Base-by-base conservation (phyloP, 192 early-diverging fungal genomes). In the Gorgonomyces haynaldii region DNA sequence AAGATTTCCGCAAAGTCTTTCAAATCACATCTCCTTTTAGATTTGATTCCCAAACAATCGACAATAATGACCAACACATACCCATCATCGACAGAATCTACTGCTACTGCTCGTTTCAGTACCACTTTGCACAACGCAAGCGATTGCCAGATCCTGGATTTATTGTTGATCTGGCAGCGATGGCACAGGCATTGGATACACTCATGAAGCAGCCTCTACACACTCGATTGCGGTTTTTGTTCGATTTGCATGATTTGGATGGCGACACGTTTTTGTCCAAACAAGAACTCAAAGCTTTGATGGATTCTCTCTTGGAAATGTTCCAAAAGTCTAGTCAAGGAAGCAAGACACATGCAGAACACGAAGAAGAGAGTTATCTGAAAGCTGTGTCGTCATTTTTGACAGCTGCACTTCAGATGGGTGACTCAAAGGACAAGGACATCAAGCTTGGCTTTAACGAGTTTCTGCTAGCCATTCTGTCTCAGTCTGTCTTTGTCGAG, bases 201-300 rank as follows among this genome's bases (percentile, higher is more conserved):
- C 62, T 76, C 38, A 69, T 76, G 63, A 69, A 70, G 25, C 68
- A 78, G 44, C 58, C 75, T 2, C 42, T 78, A 10, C 66, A 78
- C 31, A 58, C 62, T 2, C 53, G 72, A 16, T 42, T 78, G 34
- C 41, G 72, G 31, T 77, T 75, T 45, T 26, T 77, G 26, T 77
- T 77, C 64, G 74, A 77, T 39, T 43, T 77, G 0, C 68, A 77
- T 52, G 72, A 76, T 57, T 21, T 74, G 16, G 71, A 76, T 44
- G 74, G 70, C 4, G 74, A 77, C 43, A 66, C 66, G 5, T 75
- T 69, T 42, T 40, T 77, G 54, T 53, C 58, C 46, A 61, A 74
- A 30, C 31, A 37, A 31, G 74, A 77, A 45, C 56, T 77, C 5
- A 77, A 77, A 40, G 66, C 67, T 12, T 55, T 74, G 13, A 75